Conservation (phyloP, 345 rosid species). For the Murraya paniculata region DNA sequence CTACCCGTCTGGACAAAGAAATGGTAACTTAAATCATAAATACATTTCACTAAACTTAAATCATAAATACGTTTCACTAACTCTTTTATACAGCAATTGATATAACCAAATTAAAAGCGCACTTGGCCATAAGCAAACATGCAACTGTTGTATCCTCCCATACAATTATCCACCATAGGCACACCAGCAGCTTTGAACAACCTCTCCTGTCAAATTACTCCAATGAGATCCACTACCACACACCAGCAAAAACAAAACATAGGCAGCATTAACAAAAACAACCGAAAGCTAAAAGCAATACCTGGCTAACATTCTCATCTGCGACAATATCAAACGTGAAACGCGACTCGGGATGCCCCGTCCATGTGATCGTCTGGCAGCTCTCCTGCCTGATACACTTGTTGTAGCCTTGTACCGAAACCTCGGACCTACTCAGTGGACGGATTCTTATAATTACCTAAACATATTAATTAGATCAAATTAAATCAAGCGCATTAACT, state of each 20-base stretch:
- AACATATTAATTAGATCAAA: conserved; percentile 1
- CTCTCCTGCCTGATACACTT: conserved; percentile 90
- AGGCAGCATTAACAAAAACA: not conserved
- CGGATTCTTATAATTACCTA: conserved; percentile 92
- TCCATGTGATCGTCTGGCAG: conserved; percentile 82
- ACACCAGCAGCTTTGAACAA: conserved; percentile 90
- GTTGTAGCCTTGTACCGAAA: conserved; percentile 69
- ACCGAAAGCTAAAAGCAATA: conserved; percentile 11
- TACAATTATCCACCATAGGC: conserved; percentile 96
- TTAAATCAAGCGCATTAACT: not conserved
- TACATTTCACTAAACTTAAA: not conserved
- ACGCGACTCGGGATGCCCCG: conserved; percentile 84
- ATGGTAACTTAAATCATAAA: not conserved
- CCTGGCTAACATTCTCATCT: conserved; percentile 89
- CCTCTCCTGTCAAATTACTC: conserved; percentile 53
- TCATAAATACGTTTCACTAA: not conserved
- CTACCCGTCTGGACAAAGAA: conserved; percentile 77
- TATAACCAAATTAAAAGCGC: conserved; percentile 20
- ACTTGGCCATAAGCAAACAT: conserved; percentile 99
- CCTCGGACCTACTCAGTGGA: conserved; percentile 79
- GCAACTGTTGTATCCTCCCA: conserved; percentile 96
- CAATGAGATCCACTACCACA: conserved; percentile 7
- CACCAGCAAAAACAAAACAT: not conserved
- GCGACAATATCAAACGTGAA: conserved; percentile 95
- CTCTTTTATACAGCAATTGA: not conserved